Base-by-base conservation (phyloP, 75 land plant species). In the Pinus tabuliformis region DNA sequence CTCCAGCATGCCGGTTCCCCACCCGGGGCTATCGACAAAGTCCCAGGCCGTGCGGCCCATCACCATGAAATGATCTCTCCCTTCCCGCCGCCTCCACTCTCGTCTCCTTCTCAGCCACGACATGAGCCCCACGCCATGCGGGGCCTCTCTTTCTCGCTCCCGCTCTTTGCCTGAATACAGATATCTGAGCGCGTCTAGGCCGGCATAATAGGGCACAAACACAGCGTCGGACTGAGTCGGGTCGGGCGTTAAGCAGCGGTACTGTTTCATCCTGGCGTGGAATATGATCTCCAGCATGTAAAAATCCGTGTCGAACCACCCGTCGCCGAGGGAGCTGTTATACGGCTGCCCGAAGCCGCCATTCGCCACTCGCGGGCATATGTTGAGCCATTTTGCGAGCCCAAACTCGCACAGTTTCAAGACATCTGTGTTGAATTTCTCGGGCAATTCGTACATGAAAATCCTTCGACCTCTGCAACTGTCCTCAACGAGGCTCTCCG, bases 231-330 rank as follows among this genome's bases (percentile, higher is more conserved):
- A 1, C 33, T 1, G 33, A 2, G 33, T 2, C 33, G 33, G 33
- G 2, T 33, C 33, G 33, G 2, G 1, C 33, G 33, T 33, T 2
- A 33, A 2, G 33, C 33, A 33, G 2, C 33, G 33, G 37, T 79
- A 79, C 3, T 36, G 20, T 0, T 72, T 57, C 80, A 79, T 79
- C 24, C 76, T 73, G 8, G 8, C 17, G 52, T 62, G 70, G 3
- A 76, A 76, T 12, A 76, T 76, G 26, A 76, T 28, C n/a, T 79
- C 80, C 37, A 73, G 36, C 76, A 79, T 60, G 76, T 73, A 79
- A n/a, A 42, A 42, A 36, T 79, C 76, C 33, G 33, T 33, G 33
- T 33, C 33, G 33, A 33, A 33, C 33, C 33, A 33, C 1, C 33
- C 33, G 0, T 33, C 33, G 2, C 33, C 33, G 2, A 33, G 33